These are phyloP conservation scores for Paragyromitra xinjiangensis DNA, from an alignment of 495 filamentous ascomycete genomes.

Conservation along the genomic window DNA sequence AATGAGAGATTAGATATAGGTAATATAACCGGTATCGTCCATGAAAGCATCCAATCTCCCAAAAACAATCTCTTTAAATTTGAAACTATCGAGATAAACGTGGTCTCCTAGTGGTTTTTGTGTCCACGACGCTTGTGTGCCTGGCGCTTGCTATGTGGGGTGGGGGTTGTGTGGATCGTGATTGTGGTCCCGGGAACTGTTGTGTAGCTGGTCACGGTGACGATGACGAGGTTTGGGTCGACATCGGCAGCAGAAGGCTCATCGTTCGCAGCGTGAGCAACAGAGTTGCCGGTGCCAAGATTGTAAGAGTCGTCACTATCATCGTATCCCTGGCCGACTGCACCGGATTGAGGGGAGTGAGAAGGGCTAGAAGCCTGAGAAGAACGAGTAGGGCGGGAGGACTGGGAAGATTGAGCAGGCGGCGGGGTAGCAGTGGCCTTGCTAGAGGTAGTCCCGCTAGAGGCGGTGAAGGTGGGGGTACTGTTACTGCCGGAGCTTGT, in stretches of 20 bases:
- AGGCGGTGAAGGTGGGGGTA: not conserved
- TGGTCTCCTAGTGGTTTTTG: slow-evolving; percentile 5
- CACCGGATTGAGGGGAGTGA: not conserved
- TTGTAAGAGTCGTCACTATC: not conserved
- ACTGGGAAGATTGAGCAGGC: not conserved
- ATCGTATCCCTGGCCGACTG: not conserved
- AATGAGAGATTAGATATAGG: slow-evolving; percentile 22
- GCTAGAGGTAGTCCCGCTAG: not conserved
- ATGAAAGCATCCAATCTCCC: slow-evolving; percentile 15
- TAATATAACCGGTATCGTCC: slow-evolving; percentile 5
- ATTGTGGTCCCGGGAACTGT: slow-evolving; percentile 37
- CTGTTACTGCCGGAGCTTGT: not conserved
- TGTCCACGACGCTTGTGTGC: slow-evolving; percentile 17
- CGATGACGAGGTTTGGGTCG: slow-evolving; percentile 44
- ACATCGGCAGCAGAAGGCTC: slow-evolving; percentile 12
- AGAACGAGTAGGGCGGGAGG: not conserved
- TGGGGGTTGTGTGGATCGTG: slow-evolving; percentile 19
- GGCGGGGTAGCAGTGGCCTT: not conserved
- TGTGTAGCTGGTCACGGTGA: slow-evolving; percentile 42
- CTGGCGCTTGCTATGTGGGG: slow-evolving; percentile 19
- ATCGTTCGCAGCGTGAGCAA: not conserved
- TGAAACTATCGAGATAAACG: slow-evolving; percentile 32
- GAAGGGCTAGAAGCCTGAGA: too few relatives aligned
- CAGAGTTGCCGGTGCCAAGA: not conserved
- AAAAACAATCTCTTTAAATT: not conserved